Evolutionary conservation across 2,329 filamentous ascomycete species (phyloP).

Genomic region (Pseudogymnoascus sp.): DNA sequence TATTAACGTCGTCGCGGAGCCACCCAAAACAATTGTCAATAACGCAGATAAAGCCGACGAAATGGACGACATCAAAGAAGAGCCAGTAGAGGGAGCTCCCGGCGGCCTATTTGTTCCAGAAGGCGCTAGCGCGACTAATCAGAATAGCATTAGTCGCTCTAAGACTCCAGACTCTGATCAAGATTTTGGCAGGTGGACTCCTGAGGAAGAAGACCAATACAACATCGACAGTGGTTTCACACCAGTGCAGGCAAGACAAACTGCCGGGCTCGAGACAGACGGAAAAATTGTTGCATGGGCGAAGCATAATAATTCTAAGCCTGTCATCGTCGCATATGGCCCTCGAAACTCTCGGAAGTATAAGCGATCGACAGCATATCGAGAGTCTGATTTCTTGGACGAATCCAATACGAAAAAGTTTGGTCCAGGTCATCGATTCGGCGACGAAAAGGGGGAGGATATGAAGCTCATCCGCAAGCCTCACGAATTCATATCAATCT

Average conservation of each 20-base stretch:
- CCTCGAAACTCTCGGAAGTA: constrained; percentile 11
- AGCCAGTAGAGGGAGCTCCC: too few relatives aligned
- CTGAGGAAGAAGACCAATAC: background rate
- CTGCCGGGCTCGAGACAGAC: background rate
- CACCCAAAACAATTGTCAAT: too few relatives aligned
- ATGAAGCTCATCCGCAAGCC: constrained; percentile 3
- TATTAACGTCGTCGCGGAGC: too few relatives aligned
- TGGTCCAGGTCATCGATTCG: background rate
- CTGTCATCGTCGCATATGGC: constrained; percentile 8
- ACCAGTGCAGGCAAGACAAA: background rate
- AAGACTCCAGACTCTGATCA: background rate
- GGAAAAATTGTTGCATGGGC: constrained; percentile 10
- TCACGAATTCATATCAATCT: background rate
- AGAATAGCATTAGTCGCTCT: too few relatives aligned
- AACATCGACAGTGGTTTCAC: background rate
- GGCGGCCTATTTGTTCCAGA: too few relatives aligned
- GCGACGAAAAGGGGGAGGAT: background rate
- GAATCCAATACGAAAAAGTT: background rate
- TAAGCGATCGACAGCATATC: background rate
- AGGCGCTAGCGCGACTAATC: too few relatives aligned
- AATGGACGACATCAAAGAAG: too few relatives aligned
- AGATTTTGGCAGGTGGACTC: background rate
- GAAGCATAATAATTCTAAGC: background rate
- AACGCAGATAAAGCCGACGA: too few relatives aligned
- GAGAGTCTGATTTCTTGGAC: background rate